Base-by-base conservation (phyloP, 148 eudicot species). In the Rhododendron griersonianum region DNA sequence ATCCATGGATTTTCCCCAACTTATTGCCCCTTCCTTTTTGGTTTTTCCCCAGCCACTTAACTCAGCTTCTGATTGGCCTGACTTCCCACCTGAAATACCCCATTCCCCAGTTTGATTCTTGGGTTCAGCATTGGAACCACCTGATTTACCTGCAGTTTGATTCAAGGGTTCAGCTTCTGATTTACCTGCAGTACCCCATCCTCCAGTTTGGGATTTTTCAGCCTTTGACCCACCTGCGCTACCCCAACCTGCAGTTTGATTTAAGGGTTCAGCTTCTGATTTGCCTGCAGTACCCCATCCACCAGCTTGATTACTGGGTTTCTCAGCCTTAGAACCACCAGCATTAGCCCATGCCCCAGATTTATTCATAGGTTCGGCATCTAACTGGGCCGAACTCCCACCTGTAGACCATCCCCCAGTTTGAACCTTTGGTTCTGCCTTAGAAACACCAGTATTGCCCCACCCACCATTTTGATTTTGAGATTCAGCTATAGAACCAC, bases 1-100 rank as follows among this genome's bases (percentile, higher is more conserved):
- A 81, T 53, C 69, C 69, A 55, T 3, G 7, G 90, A n/a, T 57
- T 57, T 87, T 10, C 81, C 84, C 88, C 88, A 88, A 63, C 33
- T 45, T 47, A 23, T 2, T 55, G 23, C 80, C 39, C 80, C 77
- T n/a, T 71, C 77, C 18, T 71, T 71, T 71, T 71, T 71, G 11
- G 30, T 30, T 28, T 71, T 71, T 33, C 77, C 77, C 77, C 77
- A 33, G 77, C 41, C 21, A 71, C 41, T 71, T 71, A 35, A 35
- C 39, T 33, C 78, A 15, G 44, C 23, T 16, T 33, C 78, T 1
- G 44, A 74, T 74, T 74, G 78, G 78, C 44, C 25, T 8, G 50
- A 39, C 11, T 77, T 77, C 51, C 80, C 80, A 77, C 63, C 81
- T 45, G 78, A 80, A 71, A 41, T 73, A 18, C 86, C 80, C 86